Percentiles rank a stretch among this genome's conserved stretches.
Evolutionary conservation across 768 basidiomycete species (phyloP).

Genomic region (Suillus decipiens): DNA sequence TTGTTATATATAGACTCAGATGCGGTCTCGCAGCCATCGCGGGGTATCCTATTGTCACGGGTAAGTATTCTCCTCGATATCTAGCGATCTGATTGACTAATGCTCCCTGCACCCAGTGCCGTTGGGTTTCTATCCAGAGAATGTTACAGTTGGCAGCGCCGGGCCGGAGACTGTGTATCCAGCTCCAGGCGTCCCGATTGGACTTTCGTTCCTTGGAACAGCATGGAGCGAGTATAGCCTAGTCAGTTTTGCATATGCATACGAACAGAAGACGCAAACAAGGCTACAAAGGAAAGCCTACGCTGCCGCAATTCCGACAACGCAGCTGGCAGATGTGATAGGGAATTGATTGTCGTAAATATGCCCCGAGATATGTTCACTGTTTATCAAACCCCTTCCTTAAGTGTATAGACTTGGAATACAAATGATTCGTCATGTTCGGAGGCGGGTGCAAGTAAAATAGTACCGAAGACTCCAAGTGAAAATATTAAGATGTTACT

Average conservation of each 20-base stretch:
- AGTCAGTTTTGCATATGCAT: conserved; percentile 44
- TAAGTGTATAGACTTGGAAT: not conserved
- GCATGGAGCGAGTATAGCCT: conserved; percentile 45
- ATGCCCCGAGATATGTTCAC: not conserved
- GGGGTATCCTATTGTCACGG: conserved; percentile 37
- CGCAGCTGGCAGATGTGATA: conserved; percentile 44
- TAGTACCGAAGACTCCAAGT: not conserved
- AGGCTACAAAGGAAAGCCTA: conserved; percentile 51
- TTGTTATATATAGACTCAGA: not conserved
- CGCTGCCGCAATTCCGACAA: conserved; percentile 55
- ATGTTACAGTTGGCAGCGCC: conserved; percentile 34
- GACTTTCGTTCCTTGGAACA: conserved; percentile 45
- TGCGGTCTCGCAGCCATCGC: conserved; percentile 28
- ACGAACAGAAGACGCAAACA: conserved; percentile 57
- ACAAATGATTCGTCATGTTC: not conserved
- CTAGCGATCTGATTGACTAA: not conserved
- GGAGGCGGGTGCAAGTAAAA: not conserved
- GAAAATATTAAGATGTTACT: not conserved
- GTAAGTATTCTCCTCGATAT: conserved; percentile 15
- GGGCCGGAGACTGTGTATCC: conserved; percentile 35
- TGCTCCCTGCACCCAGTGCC: conserved; percentile 25
- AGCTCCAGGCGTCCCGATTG: conserved; percentile 44
- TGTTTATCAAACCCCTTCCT: not conserved
- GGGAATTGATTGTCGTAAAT: not conserved
- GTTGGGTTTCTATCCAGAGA: conserved; percentile 40